Evolutionary conservation across 225 moss, liverwort and hornwort genomes (phyloP).

Genomic region (Takakia lepidozioides): DNA sequence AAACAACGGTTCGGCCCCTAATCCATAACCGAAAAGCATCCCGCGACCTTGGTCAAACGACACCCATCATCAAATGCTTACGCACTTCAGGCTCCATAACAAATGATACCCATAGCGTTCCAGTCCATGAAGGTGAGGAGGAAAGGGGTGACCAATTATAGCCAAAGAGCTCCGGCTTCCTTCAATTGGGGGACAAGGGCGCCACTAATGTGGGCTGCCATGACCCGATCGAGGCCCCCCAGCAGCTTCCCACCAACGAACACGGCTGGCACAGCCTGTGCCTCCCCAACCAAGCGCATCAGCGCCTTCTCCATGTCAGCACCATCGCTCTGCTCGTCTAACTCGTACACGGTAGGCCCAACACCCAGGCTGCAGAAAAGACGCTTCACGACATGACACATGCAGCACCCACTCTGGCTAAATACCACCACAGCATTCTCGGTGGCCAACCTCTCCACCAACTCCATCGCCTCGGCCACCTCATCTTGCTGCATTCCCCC

Average conservation of each 20-base stretch:
- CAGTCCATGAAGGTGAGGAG: not conserved
- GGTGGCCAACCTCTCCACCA: slow-evolving; percentile 59
- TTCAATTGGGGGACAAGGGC: slow-evolving; percentile 67
- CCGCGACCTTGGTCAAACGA: too few species aligned
- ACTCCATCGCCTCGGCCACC: slow-evolving; percentile 56
- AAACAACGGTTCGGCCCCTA: too few species aligned
- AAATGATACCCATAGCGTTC: too few species aligned
- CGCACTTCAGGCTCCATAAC: too few species aligned
- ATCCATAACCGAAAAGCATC: too few species aligned
- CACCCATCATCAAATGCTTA: too few species aligned
- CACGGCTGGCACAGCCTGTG: slow-evolving; percentile 52
- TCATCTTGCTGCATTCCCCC: too few species aligned
- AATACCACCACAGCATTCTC: slow-evolving; percentile 86
- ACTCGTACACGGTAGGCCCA: slow-evolving; percentile 76
- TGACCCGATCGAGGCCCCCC: slow-evolving; percentile 72
- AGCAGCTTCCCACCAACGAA: slow-evolving; percentile 77
- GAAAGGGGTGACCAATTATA: slow-evolving; percentile 17
- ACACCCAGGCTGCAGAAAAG: slow-evolving; percentile 80
- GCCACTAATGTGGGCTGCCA: slow-evolving; percentile 75
- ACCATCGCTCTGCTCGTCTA: slow-evolving; percentile 65
- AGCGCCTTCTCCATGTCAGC: slow-evolving; percentile 60
- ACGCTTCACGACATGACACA: slow-evolving; percentile 87
- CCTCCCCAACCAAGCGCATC: slow-evolving; percentile 45
- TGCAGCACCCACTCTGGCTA: slow-evolving; percentile 77
- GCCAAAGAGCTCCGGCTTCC: slow-evolving; percentile 82